A percentile compares a stretch with the other conserved stretches of the same genome.
Conservation (phyloP, 1,284 basidiomycete species). For the Cryptococcus jaspeensis region DNA sequence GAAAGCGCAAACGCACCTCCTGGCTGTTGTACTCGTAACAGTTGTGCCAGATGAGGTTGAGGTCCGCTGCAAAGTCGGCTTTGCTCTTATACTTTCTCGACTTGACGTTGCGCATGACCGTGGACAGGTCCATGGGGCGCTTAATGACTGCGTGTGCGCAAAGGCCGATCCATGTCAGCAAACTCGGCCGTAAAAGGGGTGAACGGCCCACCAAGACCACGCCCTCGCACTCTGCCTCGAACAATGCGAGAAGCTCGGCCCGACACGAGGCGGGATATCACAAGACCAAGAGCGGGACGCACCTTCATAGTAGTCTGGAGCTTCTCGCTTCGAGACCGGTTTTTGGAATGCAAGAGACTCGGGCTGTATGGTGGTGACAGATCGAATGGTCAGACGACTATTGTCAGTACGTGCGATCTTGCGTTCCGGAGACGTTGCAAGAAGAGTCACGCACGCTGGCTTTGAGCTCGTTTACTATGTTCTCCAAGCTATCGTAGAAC, state of each 20-base stretch:
- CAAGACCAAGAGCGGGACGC: conserved; percentile 16
- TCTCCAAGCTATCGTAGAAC: conserved; percentile 88
- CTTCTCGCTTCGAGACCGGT: conserved; percentile 80
- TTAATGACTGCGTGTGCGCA: conserved; percentile 65
- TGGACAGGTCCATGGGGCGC: conserved; percentile 90
- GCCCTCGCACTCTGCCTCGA: background rate
- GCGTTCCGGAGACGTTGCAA: background rate
- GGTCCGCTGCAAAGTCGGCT: conserved; percentile 85
- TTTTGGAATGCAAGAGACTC: conserved; percentile 86
- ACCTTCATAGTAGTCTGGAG: conserved; percentile 88
- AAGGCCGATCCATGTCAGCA: conserved; percentile 1
- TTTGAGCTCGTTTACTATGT: conserved; percentile 76
- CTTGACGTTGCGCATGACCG: conserved; percentile 91
- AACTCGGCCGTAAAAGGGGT: background rate
- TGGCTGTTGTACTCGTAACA: conserved; percentile 89
- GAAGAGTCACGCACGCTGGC: conserved; percentile 61
- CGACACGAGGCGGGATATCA: no score
- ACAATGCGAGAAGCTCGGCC: background rate
- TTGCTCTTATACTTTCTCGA: conserved; percentile 88
- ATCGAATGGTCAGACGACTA: background rate
- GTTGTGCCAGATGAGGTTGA: conserved; percentile 96
- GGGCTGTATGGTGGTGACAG: conserved; percentile 59
- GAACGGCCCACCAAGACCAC: background rate
- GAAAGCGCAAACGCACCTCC: conserved; percentile 58
- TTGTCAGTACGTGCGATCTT: conserved; percentile 1